Percentiles rank a stretch among this genome's conserved stretches.
phyloP scores from a whole-genome alignment of 2,329 filamentous ascomycete genomes.

The Trichophyton benhamiae region DNA sequence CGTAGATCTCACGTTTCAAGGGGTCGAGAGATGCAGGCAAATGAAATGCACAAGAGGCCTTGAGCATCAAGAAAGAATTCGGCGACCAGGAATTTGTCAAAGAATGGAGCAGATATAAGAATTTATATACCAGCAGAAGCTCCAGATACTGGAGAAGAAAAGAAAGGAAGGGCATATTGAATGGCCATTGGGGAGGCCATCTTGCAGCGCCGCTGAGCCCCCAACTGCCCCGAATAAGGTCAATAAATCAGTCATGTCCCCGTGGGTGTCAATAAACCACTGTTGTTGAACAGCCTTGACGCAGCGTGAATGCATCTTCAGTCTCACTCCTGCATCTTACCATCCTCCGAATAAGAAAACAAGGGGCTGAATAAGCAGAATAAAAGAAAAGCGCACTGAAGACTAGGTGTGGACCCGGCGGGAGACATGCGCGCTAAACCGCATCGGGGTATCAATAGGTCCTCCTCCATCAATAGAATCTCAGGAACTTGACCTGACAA shows the following conservation, averaged over 20 bases:
- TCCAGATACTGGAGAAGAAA: conserved; percentile 1
- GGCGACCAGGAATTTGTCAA: background rate
- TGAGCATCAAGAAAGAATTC: background rate
- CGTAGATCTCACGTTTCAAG: background rate
- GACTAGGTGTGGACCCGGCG: background rate
- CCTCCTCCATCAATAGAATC: conserved; percentile 2
- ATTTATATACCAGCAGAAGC: background rate
- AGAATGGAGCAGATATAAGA: background rate
- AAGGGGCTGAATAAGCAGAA: conserved; percentile 1
- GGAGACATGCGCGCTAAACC: conserved; percentile 8
- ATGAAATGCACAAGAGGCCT: background rate
- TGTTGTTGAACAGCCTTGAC: conserved; percentile 1
- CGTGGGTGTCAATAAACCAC: background rate
- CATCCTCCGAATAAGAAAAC: conserved; percentile 8
- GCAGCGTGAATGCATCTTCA: conserved; percentile 9
- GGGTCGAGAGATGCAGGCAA: background rate
- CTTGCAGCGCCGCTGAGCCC: background rate
- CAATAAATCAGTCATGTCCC: background rate
- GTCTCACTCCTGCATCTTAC: conserved; percentile 2
- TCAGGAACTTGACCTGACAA: background rate
- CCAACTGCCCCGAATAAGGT: background rate
- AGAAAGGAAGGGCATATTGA: background rate
- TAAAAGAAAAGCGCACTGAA: background rate
- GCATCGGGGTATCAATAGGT: conserved; percentile 13
- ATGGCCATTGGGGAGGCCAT: background rate